Evolutionary conservation across 1,284 basidiomycete species (phyloP).

Genomic region (Apiotrichum mycotoxinovorans): DNA sequence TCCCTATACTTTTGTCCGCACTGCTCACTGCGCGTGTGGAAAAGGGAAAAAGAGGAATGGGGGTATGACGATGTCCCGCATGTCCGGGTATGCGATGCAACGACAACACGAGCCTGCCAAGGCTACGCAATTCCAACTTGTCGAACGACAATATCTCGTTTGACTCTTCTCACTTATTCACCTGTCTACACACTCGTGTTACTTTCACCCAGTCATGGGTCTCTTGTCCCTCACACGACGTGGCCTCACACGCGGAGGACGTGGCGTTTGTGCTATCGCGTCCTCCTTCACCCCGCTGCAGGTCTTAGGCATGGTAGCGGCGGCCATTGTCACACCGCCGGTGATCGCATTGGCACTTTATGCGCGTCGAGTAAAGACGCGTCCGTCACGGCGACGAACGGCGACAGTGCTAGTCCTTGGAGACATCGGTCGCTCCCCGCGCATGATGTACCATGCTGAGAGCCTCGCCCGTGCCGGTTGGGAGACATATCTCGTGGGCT

Average conservation of each 20-base stretch:
- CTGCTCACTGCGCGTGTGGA: no score
- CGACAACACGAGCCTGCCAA: no score
- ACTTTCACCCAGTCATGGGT: not conserved
- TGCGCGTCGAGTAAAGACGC: conserved; percentile 8
- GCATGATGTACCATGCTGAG: conserved; percentile 98
- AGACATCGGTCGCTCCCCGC: conserved; percentile 89
- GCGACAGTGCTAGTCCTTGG: conserved; percentile 89
- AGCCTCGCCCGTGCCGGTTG: conserved; percentile 81
- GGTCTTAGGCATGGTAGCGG: conserved; percentile 10
- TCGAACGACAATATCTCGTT: no score
- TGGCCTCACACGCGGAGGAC: not conserved
- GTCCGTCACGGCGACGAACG: conserved; percentile 42
- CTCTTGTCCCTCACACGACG: not conserved
- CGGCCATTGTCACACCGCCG: conserved; percentile 9
- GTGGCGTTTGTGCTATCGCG: not conserved
- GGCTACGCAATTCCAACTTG: no score
- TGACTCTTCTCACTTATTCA: no score
- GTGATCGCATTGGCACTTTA: conserved; percentile 11
- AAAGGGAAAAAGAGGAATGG: no score
- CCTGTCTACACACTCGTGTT: not conserved
- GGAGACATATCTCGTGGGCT: conserved; percentile 78
- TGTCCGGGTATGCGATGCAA: no score
- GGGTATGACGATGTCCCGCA: no score
- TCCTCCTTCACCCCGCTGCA: not conserved
- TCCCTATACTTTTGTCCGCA: no score